Conservation (phyloP, 306 rosid genomes). For the Prunus salicina region DNA sequence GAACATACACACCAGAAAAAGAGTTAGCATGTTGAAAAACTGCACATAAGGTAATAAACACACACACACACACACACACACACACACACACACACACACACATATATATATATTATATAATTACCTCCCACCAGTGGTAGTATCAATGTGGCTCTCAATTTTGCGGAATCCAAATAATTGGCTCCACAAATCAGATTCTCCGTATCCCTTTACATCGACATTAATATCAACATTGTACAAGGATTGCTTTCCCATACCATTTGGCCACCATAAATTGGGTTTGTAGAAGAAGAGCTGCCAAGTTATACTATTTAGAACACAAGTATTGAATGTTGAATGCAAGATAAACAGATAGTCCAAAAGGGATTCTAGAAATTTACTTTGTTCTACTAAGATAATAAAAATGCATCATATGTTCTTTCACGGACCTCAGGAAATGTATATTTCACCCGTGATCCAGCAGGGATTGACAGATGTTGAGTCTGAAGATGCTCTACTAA, state of each 20-base stretch:
- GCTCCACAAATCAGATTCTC: conserved; percentile 88
- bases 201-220: conserved; percentile 70
- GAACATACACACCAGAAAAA: background rate
- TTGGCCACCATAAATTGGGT: conserved; percentile 98
- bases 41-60: too few relatives aligned
- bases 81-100: too few relatives aligned
- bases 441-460: conserved; percentile 57
- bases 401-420: background rate
- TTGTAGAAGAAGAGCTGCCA: conserved; percentile 73
- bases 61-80: too few relatives aligned
- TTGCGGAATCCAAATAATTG: conserved; percentile 85
- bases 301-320: background rate
- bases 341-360: conserved; percentile 16
- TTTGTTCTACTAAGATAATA: background rate
- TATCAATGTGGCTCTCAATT: conserved; percentile 81
- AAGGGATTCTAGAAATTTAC: background rate
- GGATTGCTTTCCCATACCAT: conserved; percentile 94
- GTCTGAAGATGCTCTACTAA: conserved; percentile 79
- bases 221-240: conserved; percentile 63
- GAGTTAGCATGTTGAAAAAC: too few relatives aligned
- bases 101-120: background rate
- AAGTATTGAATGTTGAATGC: background rate
- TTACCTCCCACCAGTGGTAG: conserved; percentile 68
- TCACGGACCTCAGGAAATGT: conserved; percentile 79
- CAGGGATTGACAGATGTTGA: conserved; percentile 58